Evolutionary conservation across 1,284 basidiomycete genomes (phyloP).

Genomic region (Schizophyllum amplum): DNA sequence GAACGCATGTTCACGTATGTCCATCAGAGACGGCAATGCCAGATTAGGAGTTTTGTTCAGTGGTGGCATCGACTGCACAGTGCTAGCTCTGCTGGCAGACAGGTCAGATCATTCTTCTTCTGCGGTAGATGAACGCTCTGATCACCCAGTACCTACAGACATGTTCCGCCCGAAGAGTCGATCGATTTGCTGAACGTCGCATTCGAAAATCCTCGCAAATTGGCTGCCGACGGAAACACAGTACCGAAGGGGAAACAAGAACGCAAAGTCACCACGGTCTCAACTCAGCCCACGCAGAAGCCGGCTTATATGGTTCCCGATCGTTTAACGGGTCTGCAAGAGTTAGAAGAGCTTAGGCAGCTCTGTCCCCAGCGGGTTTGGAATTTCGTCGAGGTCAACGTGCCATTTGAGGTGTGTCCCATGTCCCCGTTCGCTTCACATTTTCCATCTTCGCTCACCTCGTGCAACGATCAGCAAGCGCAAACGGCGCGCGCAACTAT

Average conservation of each 20-base stretch:
- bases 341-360: slow-evolving; percentile 65
- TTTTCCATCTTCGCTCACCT: slow-evolving; percentile 3
- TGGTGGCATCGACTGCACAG: slow-evolving; percentile 90
- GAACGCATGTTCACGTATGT: too few relatives aligned
- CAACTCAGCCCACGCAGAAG: not conserved
- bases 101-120: slow-evolving; percentile 31
- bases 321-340: slow-evolving; percentile 71
- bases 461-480: slow-evolving; percentile 45
- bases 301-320: slow-evolving; percentile 74
- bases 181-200: slow-evolving; percentile 96
- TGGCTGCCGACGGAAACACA: slow-evolving; percentile 26
- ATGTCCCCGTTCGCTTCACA: not conserved
- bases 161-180: slow-evolving; percentile 64
- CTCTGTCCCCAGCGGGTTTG: slow-evolving; percentile 73
- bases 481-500: slow-evolving; percentile 47
- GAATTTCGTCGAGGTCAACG: slow-evolving; percentile 90
- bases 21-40: slow-evolving; percentile 30
- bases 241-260: slow-evolving; percentile 40
- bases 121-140: slow-evolving; percentile 3
- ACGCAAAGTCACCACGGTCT: slow-evolving; percentile 14
- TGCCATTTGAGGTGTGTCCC: slow-evolving; percentile 64
- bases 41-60: slow-evolving; percentile 88
- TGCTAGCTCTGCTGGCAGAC: slow-evolving; percentile 76
- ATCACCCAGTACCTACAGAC: slow-evolving; percentile 31
- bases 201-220: slow-evolving; percentile 86